Conservation (phyloP, 176 grass and related monocot species). For the Themeda triandra region DNA sequence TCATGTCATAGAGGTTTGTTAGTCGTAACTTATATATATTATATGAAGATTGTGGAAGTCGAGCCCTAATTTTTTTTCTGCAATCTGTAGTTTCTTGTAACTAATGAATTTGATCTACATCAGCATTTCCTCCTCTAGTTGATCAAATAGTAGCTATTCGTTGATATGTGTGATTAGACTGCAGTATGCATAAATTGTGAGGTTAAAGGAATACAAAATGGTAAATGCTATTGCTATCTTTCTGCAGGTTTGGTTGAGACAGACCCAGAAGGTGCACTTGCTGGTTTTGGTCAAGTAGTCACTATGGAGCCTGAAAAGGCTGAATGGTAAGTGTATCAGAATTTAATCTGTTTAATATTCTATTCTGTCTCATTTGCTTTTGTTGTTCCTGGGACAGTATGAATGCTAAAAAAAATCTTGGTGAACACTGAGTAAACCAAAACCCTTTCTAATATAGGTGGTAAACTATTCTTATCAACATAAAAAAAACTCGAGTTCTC, state of each 20-base stretch:
- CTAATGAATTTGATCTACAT: neutral
- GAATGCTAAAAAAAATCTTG: neutral
- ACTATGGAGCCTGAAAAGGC: conserved; percentile 94
- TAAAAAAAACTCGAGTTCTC: neutral
- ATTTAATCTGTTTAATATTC: neutral
- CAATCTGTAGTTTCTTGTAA: neutral
- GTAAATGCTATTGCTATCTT: conserved; percentile 6
- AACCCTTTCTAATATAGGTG: neutral
- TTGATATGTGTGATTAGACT: neutral
- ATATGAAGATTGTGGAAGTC: neutral
- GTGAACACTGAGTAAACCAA: conserved; percentile 3
- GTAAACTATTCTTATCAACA: neutral
- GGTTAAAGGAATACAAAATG: conserved; percentile 9
- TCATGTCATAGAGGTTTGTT: neutral
- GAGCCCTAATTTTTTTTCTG: neutral
- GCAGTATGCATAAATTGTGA: neutral
- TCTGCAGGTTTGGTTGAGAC: conserved; percentile 88
- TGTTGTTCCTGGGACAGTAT: neutral
- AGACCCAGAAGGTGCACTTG: conserved; percentile 85
- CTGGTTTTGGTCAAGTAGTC: conserved; percentile 92
- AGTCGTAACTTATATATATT: neutral
- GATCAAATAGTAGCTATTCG: neutral
- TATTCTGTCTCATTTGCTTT: neutral
- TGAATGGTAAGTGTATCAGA: conserved; percentile 62
- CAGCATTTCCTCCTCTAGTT: neutral